Base-by-base conservation (phyloP, 345 rosid genomes). In the Gossypium anomalum region DNA sequence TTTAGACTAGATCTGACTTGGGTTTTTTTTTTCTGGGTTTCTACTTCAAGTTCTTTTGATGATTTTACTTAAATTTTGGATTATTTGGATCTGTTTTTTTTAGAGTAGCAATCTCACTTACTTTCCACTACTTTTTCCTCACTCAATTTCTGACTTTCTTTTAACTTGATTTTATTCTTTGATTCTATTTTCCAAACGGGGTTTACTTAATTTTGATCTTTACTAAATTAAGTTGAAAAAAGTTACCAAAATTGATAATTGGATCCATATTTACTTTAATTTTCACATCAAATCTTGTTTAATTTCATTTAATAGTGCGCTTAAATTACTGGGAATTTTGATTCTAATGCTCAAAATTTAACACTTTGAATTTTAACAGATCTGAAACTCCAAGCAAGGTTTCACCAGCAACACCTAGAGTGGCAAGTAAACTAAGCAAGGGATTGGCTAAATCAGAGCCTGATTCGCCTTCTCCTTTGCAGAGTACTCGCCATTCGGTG, bases 381-480 rank as follows among this genome's bases (percentile, higher is more conserved):
- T 84, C 93, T 29, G 98, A 95, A 79, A 85, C 98, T 81, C 86
- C 91, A 51, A 81, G 72, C 65, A 93, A 90, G 82, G 72, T 85
- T 71, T 80, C 95, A 45, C 90, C 97, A 22, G 91, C 92, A 4
- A 91, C 91, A 51, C 87, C 98, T 11, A 87, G 87, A 83, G 83
- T 84, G 23, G 51, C 78, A 41, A 83, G 93, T 65, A 89, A 86
- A 76, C 38, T 84, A 71, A 86, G 84, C 47, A 84, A 87, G 61
- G 88, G 89, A 71, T 78, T 74, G 61, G 66, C 80, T 71, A 94
- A 89, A 83, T 78, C 93, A 17, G 97, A 89, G 4, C 51, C 88
- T 69, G 89, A 81, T 75, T 84, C 93, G 49, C 83, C 88, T 58
- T 84, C 90, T 57, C 86, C 97, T 6, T 70, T 83, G 67, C 93